Evolutionary conservation across 331 rosid species (phyloP).

Genomic region (Malus hybrid): DNA sequence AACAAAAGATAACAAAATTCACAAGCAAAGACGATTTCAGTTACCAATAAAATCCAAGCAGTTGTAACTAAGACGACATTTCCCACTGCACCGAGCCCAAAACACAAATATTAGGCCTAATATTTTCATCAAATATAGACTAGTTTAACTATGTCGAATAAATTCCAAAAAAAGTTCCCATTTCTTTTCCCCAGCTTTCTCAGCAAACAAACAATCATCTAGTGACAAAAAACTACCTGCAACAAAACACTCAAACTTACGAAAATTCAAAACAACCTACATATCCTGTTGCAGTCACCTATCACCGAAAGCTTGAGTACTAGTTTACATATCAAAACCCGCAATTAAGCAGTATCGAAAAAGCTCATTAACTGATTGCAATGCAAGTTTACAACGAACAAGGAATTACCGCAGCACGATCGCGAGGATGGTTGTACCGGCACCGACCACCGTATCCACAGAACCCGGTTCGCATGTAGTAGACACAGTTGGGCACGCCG

Average conservation of each 20-base stretch:
- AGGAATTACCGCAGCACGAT: slow-evolving; percentile 76
- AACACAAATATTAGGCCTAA: background rate
- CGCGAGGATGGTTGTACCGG: slow-evolving; percentile 82
- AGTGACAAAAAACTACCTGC: background rate
- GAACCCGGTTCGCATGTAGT: slow-evolving; percentile 79
- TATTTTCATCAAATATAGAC: background rate
- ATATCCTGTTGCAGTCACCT: background rate
- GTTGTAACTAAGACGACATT: background rate
- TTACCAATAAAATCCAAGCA: background rate
- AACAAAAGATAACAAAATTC: background rate
- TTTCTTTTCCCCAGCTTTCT: background rate
- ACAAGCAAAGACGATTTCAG: background rate
- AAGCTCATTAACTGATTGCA: background rate
- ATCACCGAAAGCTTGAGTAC: background rate
- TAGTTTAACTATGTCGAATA: background rate
- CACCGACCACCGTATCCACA: slow-evolving; percentile 86
- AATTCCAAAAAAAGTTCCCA: background rate
- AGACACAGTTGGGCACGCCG: slow-evolving; percentile 68
- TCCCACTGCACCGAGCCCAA: background rate
- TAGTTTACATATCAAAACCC: background rate
- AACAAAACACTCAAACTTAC: background rate
- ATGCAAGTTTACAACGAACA: background rate
- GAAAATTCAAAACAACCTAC: background rate
- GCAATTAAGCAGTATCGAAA: slow-evolving; percentile 1
- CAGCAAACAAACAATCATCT: background rate